Evolutionary conservation across 176 grass and related monocot species (phyloP), one percentile per base, ranked within the genome.

Genomic region (Miscanthus lutarioriparius): DNA sequence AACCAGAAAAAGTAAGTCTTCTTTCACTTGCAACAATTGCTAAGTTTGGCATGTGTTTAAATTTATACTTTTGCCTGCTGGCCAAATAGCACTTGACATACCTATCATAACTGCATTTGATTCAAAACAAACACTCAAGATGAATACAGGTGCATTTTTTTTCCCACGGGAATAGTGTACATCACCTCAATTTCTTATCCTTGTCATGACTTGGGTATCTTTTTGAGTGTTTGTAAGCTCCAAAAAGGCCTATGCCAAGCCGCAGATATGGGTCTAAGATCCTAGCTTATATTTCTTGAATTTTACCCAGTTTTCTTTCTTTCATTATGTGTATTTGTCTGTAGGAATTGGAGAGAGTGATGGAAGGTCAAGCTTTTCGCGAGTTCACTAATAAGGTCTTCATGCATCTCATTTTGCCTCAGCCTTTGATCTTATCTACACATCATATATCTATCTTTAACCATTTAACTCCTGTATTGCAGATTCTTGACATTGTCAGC

Each of bases 401-500:
- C 13, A 66, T 26, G 8, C 44, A 43, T 76, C n/a, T 22, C 8
- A 19, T 28, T 63, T 87, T 19, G 32, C 15, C 14, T 65, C n/a
- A 37, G 10, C 51, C 45, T 37, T 39, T 67, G 37, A 59, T 68
- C 2, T 54, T 72, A 10, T 58, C 3, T 44, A 8, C 9, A 64
- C 20, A 77, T 51, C 19, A 48, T 58, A 43, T 59, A 22, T 26
- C 70, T 61, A 78, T 63, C 41, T 8, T 79, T 27, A 45, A 56
- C 37, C 26, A 61, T 28, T 12, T 28, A 48, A 67, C 67, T 33
- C 63, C 3, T 59, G 48, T 40, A 9, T 33, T 87, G 81, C 86
- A 96, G 94, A 92, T 96, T 87, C 94, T 96, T 83, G 88, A 91
- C 32, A 83, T 89, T 77, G 72, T 96, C 66, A 96, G 81, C 71